Base-by-base conservation (phyloP, 306 rosid species). In the Quercus ilex region DNA sequence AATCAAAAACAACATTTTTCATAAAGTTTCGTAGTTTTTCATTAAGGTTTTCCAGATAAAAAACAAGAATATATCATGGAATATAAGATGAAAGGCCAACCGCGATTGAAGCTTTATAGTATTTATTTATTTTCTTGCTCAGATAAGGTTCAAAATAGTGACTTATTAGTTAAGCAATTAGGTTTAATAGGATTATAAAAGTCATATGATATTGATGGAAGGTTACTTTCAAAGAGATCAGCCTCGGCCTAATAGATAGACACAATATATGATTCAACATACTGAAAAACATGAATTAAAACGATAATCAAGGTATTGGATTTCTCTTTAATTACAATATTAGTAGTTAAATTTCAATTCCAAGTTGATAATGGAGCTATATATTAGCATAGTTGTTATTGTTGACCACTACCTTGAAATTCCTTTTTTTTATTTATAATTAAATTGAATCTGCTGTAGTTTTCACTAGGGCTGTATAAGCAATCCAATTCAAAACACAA, bases 141-240 rank as follows among this genome's bases (percentile, higher is more conserved):
- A 26, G 88, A 81, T 87, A 83, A 79, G 86, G 75, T 78, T 85
- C 79, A 90, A 86, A 86, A 82, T 70, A 74, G 77, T 51, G 53
- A 74, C 86, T 85, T 81, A 67, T 57, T 56, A 78, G 4, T 68
- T 74, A 85, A 85, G 86, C 85, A 71, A 80, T 71, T 20, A 55
- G 21, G 62, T 30, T 59, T 19, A 53, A 59, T 74, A 76, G 70
- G 41, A n/a, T 82, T 72, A 55, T 41, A 56, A 62, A 33, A 62
- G 30, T 56, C 26, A 21, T 11, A 33, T 11, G 26, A 51, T 53
- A 38, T 41, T 28, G 17, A 71, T 63, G 43, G 55, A 41, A 63
- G 52, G 78, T 41, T 65, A 41, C 71, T 55, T 77, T 73, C 78
- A 49, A 72, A 35, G 28, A 53, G 23, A 72, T 53, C 31, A 26